Conservation (phyloP, 108 stramenopile species). For the Skeletonema marinoi region DNA sequence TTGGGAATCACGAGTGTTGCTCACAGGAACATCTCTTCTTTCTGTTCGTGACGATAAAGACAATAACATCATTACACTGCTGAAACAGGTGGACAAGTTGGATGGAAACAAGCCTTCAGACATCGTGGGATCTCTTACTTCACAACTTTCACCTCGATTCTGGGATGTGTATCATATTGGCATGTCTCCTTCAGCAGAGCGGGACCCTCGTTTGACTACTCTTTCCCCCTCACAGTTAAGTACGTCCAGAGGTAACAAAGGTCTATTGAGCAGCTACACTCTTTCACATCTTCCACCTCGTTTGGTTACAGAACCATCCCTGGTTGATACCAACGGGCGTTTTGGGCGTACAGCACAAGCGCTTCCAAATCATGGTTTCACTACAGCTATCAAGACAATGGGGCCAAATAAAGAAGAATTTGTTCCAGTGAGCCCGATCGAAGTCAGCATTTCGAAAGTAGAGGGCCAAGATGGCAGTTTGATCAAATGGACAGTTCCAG, state of each 20-base stretch:
- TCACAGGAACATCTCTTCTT: slow-evolving; percentile 62
- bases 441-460: slow-evolving; percentile 61
- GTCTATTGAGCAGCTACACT: slow-evolving; percentile 51
- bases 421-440: slow-evolving; percentile 69
- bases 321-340: slow-evolving; percentile 65
- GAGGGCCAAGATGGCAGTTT: slow-evolving; percentile 27
- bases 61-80: slow-evolving; percentile 26
- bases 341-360: slow-evolving; percentile 56
- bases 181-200: slow-evolving; percentile 83
- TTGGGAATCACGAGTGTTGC: slow-evolving; percentile 72
- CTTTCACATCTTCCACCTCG: slow-evolving; percentile 69
- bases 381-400: slow-evolving; percentile 78
- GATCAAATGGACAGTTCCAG: slow-evolving; percentile 61
- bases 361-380: slow-evolving; percentile 83
- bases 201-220: slow-evolving; percentile 36
- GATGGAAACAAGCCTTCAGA: slow-evolving; percentile 50
- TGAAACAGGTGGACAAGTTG: slow-evolving; percentile 62
- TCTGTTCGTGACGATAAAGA: slow-evolving; percentile 33
- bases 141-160: slow-evolving; percentile 73
- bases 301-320: slow-evolving; percentile 54
- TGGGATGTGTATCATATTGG: slow-evolving; percentile 90
- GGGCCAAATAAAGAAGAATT: slow-evolving; percentile 68
- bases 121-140: slow-evolving; percentile 42
- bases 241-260: slow-evolving; percentile 18
- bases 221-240: neutral